Percentiles rank a stretch among this genome's conserved stretches.
phyloP scores from a whole-genome alignment of 805 yeast species.

The Candida orba region DNA sequence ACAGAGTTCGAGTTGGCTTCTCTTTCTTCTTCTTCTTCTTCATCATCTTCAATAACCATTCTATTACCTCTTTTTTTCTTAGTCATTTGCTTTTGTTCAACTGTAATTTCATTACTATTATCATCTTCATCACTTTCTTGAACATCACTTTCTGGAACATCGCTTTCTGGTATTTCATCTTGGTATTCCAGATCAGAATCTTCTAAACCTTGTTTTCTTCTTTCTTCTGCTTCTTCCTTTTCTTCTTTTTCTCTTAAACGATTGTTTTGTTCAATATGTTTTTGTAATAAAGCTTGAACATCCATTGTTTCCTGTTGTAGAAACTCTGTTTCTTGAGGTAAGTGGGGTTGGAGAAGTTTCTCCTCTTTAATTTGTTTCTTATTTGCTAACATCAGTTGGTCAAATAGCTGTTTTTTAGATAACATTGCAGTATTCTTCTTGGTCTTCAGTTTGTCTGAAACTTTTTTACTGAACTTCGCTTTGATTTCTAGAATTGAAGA shows the following conservation, averaged over 20 bases:
- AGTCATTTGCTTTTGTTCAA: conserved; percentile 2
- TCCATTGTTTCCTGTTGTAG: conserved; percentile 15
- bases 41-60: conserved; percentile 12
- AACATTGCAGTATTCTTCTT: conserved; percentile 10
- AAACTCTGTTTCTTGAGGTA: conserved; percentile 30
- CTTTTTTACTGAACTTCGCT: conserved; percentile 27
- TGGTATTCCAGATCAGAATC: conserved; percentile 6
- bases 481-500: conserved; percentile 29
- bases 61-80: neutral
- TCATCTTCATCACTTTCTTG: conserved; percentile 7
- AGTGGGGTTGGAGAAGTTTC: conserved; percentile 36
- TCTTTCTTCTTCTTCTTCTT: conserved; percentile 7
- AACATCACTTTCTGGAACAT: conserved; percentile 18
- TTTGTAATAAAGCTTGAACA: conserved; percentile 19
- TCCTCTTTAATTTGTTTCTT: conserved; percentile 45
- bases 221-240: conserved; percentile 27
- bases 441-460: conserved; percentile 6
- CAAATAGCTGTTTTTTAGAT: conserved; percentile 27
- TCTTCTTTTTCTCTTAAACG: conserved; percentile 31
- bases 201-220: conserved; percentile 11
- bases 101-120: conserved; percentile 6
- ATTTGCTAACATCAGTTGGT: conserved; percentile 35
- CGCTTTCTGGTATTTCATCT: conserved; percentile 2
- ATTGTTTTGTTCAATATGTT: conserved; percentile 17
- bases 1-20: conserved; percentile 2